Evolutionary conservation across 441 rosid species (phyloP), one percentile per base, ranked within the genome.

Genomic region (Gossypium trilobum): DNA sequence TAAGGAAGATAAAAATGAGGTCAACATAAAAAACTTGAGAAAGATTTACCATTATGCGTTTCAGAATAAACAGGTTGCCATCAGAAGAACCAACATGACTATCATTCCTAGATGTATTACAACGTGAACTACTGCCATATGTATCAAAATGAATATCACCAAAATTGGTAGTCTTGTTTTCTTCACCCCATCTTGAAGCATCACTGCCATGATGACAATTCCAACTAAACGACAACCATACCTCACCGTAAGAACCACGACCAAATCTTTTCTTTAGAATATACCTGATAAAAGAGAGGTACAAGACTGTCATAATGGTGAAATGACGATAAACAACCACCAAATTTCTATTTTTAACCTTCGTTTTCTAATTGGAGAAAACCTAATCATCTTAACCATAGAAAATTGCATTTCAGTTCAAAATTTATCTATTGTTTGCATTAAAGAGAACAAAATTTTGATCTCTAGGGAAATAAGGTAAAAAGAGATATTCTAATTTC

Each of bases 201-300:
- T 84, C 83, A 60, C 27, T 72, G 55, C 82, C 86, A 77, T 82
- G 76, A 72, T 87, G 82, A 78, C 94, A 94, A 79, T 88, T 84
- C 97, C 97, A 89, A 73, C 87, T 87, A 84, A 88, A 85, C 62
- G 95, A 96, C 79, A 94, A 80, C 99, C 99, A 94, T 39, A 94
- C 99, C 84, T 94, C 99, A 70, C 97, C 99, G 75, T 90, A 89
- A 72, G 97, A 87, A 80, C 99, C 99, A 19, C 88, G 97, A 58
- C 94, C 99, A 85, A 85, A 90, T 78, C 90, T 85, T 83, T 85
- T 94, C 89, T 89, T 91, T 68, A 94, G 82, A 61, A 84, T 82
- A 82, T 94, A 94, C 81, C 99, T 94, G 82, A 59, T 36, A 67
- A 81, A 57, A 54, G 54, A 56, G 29, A 2, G 17, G 39, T 72